Base-by-base conservation (phyloP, 768 basidiomycete genomes). In the Ramaria rubella region DNA sequence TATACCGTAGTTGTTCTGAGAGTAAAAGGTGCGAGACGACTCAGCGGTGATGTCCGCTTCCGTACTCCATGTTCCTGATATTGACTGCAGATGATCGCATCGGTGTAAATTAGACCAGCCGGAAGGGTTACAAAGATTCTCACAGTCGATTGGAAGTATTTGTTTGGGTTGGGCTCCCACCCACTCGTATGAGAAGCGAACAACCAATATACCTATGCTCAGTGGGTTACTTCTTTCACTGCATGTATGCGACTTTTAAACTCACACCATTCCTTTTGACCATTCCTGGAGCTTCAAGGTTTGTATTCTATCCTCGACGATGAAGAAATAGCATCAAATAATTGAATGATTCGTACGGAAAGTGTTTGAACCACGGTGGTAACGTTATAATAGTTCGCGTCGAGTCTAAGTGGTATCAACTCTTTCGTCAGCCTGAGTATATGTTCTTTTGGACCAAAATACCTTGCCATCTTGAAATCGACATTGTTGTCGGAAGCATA, bases 401-500 rank as follows among this genome's bases (percentile, higher is more conserved):
- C 80, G 53, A 83, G 67, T 49, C 49, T 38, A n/a, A 38, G 11
- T 38, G 36, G 36, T 11, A 38, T 11, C n/a, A 11, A 11, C 36
- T 11, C n/a, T 38, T 38, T 38, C 36, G n/a, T 38, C 36, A n/a
- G n/a, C 11, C 36, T 38, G 36, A 11, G n/a, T 11, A n/a, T 38
- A 38, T 9, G 31, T 19, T 51, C 26, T 14, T 11, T 14, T 17
- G 21, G 26, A 9, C 26, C n/a, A n/a, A n/a, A n/a, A 31, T 27
- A 51, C 43, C 67, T 68, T 12, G 82, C 74, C 23, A 85, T 82
- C 72, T 85, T 85, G 75, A 83, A 83, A 64, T 83, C 80, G 67
- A 82, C 80, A 65, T 85, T 85, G 67, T 81, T 81, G 67, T 85
- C 82, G 5, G 81, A 82, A 17, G 82, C 82, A 61, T 82, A 85